Evolutionary conservation across 768 basidiomycete genomes (phyloP).

Genomic region (Pleurotus citrinopileatus): DNA sequence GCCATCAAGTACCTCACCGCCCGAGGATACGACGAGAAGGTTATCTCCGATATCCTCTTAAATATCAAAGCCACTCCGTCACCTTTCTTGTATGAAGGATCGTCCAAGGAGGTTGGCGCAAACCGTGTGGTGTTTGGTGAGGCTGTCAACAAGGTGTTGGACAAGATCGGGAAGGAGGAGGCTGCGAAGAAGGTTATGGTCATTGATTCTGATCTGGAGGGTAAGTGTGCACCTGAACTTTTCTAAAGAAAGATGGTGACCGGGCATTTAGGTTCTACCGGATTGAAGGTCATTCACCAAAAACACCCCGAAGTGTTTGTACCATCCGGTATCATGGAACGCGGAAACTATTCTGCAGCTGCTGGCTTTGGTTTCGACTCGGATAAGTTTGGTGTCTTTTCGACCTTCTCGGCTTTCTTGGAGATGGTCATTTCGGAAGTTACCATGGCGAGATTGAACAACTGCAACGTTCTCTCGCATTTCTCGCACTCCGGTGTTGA

Average conservation of each 20-base stretch:
- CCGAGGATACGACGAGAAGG: conserved; percentile 53
- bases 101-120: conserved; percentile 71
- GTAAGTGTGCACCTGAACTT: not conserved
- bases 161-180: conserved; percentile 72
- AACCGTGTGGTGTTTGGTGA: conserved; percentile 86
- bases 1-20: conserved; percentile 71
- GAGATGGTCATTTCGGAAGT: conserved; percentile 90
- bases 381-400: conserved; percentile 85
- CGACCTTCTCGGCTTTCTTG: conserved; percentile 88
- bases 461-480: conserved; percentile 84
- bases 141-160: conserved; percentile 76
- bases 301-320: conserved; percentile 88
- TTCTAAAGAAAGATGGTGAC: not conserved
- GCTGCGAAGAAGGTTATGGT: conserved; percentile 80
- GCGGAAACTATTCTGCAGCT: conserved; percentile 80
- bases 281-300: conserved; percentile 83
- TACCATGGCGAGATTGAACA: conserved; percentile 90
- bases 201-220: conserved; percentile 63
- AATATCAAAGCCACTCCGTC: conserved; percentile 58
- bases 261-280: conserved; percentile 75
- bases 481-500: conserved; percentile 89
- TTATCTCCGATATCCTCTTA: conserved; percentile 49
- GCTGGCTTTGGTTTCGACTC: conserved; percentile 84
- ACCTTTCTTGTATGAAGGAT: conserved; percentile 66
- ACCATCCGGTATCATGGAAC: conserved; percentile 85